Conservation (phyloP, 2,329 filamentous ascomycete genomes). For the Pseudofabraea citricarpa region DNA sequence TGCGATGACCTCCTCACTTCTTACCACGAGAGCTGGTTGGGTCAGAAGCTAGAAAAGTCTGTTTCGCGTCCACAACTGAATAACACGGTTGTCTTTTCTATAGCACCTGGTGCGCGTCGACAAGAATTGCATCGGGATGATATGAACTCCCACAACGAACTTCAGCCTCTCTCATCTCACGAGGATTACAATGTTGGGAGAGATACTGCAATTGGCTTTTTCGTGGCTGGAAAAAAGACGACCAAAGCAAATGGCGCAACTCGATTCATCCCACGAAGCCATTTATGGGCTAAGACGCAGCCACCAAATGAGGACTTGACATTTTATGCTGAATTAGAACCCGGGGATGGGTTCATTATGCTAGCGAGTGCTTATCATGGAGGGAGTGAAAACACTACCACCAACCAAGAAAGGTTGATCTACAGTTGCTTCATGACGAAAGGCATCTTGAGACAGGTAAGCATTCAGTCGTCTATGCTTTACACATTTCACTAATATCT, state of each 20-base stretch:
- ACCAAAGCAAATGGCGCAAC: slow-evolving; percentile 27
- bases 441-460: slow-evolving; percentile 15
- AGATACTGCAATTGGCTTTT: slow-evolving; percentile 15
- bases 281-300: slow-evolving; percentile 7
- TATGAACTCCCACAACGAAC: slow-evolving; percentile 19
- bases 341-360: slow-evolving; percentile 4
- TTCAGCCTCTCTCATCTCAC: slow-evolving; percentile 2
- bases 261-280: slow-evolving; percentile 24
- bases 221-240: slow-evolving; percentile 16
- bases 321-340: slow-evolving; percentile 2
- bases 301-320: neutral
- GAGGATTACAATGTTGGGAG: slow-evolving; percentile 17
- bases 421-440: slow-evolving; percentile 20
- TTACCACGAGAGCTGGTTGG: slow-evolving; percentile 7
- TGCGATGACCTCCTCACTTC: slow-evolving; percentile 10
- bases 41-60: slow-evolving; percentile 12
- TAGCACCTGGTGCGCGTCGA: slow-evolving; percentile 30
- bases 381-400: slow-evolving; percentile 21
- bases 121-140: slow-evolving; percentile 34
- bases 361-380: slow-evolving; percentile 20
- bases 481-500: neutral
- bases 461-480: neutral
- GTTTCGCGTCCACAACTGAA: slow-evolving; percentile 21
- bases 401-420: slow-evolving; percentile 19
- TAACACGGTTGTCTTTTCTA: slow-evolving; percentile 25